Percentiles rank a stretch among this genome's conserved stretches.
phyloP scores from a whole-genome alignment of 2,329 filamentous ascomycete species.

The Hypoxylon sp. region DNA sequence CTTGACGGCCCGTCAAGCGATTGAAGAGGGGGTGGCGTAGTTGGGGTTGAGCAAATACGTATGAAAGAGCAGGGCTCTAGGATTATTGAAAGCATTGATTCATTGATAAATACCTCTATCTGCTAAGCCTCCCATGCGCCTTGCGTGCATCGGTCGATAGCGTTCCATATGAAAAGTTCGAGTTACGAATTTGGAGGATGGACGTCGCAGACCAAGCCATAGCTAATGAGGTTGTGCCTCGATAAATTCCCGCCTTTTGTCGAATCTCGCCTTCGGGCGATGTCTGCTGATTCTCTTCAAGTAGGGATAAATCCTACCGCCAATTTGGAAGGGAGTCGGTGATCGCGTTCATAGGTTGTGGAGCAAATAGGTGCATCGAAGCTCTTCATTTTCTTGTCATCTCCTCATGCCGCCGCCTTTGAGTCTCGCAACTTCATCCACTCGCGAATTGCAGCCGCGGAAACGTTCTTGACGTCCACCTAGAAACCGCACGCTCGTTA shows the following conservation, averaged over 20 bases:
- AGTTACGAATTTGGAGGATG: not conserved
- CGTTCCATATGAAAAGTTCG: not conserved
- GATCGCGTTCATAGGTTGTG: not conserved
- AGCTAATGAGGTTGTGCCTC: slow-evolving; percentile 10
- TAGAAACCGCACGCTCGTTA: slow-evolving; percentile 18
- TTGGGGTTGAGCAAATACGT: not conserved
- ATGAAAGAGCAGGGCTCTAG: not conserved
- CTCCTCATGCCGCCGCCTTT: not conserved
- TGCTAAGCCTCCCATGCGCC: not conserved
- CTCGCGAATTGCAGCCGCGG: slow-evolving; percentile 26
- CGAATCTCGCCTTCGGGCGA: not conserved
- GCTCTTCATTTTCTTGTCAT: not conserved
- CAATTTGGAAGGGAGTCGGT: not conserved
- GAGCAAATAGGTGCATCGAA: not conserved
- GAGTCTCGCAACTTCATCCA: slow-evolving; percentile 20
- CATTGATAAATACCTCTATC: too few species aligned
- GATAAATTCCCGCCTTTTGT: not conserved
- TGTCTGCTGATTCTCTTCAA: not conserved
- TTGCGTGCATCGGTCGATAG: not conserved
- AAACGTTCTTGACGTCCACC: slow-evolving; percentile 39
- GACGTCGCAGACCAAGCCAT: not conserved
- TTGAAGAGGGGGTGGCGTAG: not conserved
- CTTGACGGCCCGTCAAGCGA: not conserved
- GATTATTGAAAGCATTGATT: too few species aligned
- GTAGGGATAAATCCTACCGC: not conserved